Conservation (phyloP, 768 basidiomycete species). For the Suillus occidentalis region DNA sequence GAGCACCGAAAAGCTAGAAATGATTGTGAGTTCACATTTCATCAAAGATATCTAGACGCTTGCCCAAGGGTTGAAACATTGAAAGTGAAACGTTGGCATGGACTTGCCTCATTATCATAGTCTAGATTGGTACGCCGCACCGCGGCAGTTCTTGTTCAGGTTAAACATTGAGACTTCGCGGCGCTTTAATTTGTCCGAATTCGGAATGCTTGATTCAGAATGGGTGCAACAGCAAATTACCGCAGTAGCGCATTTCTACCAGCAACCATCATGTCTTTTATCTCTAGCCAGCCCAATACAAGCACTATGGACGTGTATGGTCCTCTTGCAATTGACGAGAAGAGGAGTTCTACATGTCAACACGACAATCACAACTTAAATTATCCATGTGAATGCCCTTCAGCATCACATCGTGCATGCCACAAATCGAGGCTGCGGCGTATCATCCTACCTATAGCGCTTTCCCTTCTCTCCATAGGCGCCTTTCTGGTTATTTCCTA, state of each 20-base stretch:
- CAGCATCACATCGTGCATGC: slow-evolving; percentile 31
- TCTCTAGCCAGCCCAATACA: slow-evolving; percentile 28
- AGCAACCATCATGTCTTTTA: slow-evolving; percentile 22
- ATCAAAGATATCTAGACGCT: background rate
- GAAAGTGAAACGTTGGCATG: background rate
- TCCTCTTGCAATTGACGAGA: slow-evolving; percentile 12
- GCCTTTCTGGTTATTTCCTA: slow-evolving; percentile 30
- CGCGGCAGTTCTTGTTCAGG: too few relatives aligned
- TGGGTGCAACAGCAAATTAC: background rate
- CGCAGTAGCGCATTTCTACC: background rate
- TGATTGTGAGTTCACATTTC: background rate
- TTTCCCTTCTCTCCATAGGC: slow-evolving; percentile 32
- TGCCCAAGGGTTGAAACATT: too few relatives aligned
- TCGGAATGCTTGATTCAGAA: background rate
- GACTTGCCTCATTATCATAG: background rate
- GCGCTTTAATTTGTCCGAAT: background rate
- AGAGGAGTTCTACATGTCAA: slow-evolving; percentile 23
- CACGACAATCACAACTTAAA: slow-evolving; percentile 17
- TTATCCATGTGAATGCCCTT: slow-evolving; percentile 20
- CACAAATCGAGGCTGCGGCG: slow-evolving; percentile 32
- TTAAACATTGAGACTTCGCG: too few relatives aligned
- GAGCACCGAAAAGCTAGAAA: background rate
- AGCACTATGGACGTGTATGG: slow-evolving; percentile 22
- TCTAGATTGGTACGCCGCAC: too few relatives aligned
- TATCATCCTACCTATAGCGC: slow-evolving; percentile 36